phyloP scores from a whole-genome alignment of 208 protist species.

The Phytomonas sp. region DNA sequence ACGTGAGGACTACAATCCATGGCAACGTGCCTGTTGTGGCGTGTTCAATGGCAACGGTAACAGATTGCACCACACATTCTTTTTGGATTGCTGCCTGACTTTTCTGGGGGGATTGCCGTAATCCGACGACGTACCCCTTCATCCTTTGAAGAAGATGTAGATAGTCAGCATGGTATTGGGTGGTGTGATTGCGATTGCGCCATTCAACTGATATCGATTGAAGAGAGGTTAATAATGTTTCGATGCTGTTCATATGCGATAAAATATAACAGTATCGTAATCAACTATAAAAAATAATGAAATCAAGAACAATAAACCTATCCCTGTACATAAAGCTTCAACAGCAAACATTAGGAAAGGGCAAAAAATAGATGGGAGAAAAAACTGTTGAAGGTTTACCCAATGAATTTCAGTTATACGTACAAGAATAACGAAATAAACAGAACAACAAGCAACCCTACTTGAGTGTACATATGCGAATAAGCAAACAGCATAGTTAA shows the following conservation, averaged over 20 bases:
- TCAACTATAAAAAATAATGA: background rate
- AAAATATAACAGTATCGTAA: background rate
- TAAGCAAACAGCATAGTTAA: background rate
- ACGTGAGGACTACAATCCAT: conserved; percentile 31
- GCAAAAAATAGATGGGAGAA: background rate
- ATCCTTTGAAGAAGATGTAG: conserved; percentile 11
- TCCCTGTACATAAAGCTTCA: background rate
- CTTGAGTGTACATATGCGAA: background rate
- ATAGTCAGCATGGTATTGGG: background rate
- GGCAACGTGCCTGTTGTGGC: conserved; percentile 30
- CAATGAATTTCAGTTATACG: background rate
- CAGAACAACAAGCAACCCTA: background rate
- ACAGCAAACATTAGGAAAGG: background rate
- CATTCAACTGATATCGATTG: conserved; percentile 10
- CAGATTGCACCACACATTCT: conserved; percentile 17
- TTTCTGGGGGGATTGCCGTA: background rate
- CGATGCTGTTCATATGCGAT: conserved; percentile 5
- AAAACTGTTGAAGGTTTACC: background rate
- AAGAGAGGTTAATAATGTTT: conserved; percentile 8
- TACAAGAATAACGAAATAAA: background rate
- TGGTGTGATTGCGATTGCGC: background rate
- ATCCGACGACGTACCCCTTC: background rate
- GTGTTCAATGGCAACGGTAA: conserved; percentile 30
- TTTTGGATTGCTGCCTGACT: background rate
- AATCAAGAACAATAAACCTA: background rate